Conservation (phyloP, 371 early-diverging fungal genomes). For the Nematocida sp. region DNA sequence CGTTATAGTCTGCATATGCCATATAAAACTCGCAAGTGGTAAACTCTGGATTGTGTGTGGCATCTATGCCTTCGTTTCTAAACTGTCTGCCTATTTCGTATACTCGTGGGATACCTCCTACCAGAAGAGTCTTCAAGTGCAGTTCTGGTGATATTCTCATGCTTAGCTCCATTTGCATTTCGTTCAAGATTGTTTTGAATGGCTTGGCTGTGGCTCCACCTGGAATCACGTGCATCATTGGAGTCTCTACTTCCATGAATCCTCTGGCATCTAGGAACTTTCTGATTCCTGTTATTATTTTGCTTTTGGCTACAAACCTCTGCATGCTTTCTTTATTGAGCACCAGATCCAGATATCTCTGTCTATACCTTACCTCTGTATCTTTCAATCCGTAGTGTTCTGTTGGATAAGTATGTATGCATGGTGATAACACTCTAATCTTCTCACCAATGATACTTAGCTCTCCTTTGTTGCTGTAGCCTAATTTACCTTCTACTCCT, state of each 20-base stretch:
- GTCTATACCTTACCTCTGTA: constrained; percentile 87
- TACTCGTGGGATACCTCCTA: constrained; percentile 96
- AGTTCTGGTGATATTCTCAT: constrained; percentile 98
- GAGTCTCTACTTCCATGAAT: constrained; percentile 99
- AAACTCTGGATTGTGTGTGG: constrained; percentile 99
- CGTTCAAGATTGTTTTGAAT: constrained; percentile 97
- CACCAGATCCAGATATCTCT: constrained; percentile 94
- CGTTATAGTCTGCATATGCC: constrained; percentile 96
- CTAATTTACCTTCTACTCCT: constrained; percentile 83
- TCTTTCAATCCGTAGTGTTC: constrained; percentile 84
- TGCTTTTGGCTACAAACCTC: constrained; percentile 80
- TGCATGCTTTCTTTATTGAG: constrained; percentile 88
- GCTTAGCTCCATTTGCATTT: constrained; percentile 89
- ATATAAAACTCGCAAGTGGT: constrained; percentile 97
- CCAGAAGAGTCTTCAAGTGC: constrained; percentile 89
- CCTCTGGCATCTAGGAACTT: constrained; percentile 80
- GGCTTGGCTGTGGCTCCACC: constrained; percentile 99
- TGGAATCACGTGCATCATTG: constrained; percentile 97
- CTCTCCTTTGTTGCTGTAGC: constrained; percentile 86
- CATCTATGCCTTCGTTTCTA: constrained; percentile 98
- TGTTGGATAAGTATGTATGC: constrained; percentile 89
- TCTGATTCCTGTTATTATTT: constrained; percentile 84
- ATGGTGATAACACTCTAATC: constrained; percentile 79
- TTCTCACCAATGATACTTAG: constrained; percentile 83
- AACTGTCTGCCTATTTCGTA: constrained; percentile 98